These are phyloP conservation scores for Lentinula boryana DNA, from an alignment of 768 basidiomycete species.

Conservation along the genomic window DNA sequence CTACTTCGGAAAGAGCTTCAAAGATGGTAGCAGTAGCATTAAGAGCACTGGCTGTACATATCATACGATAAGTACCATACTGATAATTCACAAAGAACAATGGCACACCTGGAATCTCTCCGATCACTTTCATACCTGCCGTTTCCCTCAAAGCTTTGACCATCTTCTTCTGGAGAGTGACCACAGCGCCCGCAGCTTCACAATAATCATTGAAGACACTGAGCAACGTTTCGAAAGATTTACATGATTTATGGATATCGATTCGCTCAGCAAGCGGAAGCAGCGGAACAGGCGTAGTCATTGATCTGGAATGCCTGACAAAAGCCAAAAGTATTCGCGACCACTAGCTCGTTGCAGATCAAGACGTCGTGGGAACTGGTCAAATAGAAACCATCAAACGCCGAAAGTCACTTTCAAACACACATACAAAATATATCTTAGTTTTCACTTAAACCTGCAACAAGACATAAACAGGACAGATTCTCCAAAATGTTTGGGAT, in stretches of 20 bases:
- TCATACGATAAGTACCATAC: too few relatives aligned
- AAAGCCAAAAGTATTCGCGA: too few relatives aligned
- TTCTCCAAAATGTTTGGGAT: too few relatives aligned
- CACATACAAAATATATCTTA: too few relatives aligned
- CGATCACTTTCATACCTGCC: constrained; percentile 52
- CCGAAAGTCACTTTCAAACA: too few relatives aligned
- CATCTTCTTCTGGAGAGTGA: constrained; percentile 67
- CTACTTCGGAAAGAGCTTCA: constrained; percentile 65
- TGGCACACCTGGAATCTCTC: constrained; percentile 55
- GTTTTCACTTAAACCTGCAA: too few relatives aligned
- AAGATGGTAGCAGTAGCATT: constrained; percentile 59
- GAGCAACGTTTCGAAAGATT: constrained; percentile 63
- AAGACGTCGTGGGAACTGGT: too few relatives aligned
- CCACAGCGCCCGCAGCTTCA: constrained; percentile 59
- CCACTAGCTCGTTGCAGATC: too few relatives aligned
- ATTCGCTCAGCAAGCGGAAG: constrained; percentile 48
- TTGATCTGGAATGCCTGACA: not conserved
- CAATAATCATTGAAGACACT: constrained; percentile 68
- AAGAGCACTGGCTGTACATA: constrained; percentile 57
- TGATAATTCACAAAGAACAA: not conserved
- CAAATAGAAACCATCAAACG: too few relatives aligned
- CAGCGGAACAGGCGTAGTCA: constrained; percentile 15
- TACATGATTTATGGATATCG: constrained; percentile 80
- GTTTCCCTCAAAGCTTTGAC: constrained; percentile 65
- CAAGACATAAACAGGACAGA: too few relatives aligned